Evolutionary conservation across 2,329 filamentous ascomycete genomes (phyloP), one percentile per base, ranked within the genome.

Genomic region (Penicillium brasilianum): DNA sequence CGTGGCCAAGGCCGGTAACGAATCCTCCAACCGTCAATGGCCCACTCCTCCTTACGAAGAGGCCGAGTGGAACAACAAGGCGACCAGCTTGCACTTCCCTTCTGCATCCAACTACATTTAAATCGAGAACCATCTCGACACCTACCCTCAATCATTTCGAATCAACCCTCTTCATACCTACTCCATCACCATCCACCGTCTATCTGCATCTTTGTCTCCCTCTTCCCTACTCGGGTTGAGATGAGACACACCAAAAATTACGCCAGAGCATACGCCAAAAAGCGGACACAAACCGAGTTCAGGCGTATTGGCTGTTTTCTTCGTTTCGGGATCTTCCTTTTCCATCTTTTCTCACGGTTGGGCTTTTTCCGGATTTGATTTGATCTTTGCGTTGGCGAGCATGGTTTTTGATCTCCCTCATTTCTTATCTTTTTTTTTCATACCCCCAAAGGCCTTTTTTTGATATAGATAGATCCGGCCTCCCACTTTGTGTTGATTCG

Each of bases 11-110:
- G 80, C 78, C 13, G 79, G 83, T 62, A 76, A 84, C 66, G 78
- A 83, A 57, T 73, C 80, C 58, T 79, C 81, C 22, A 78, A 83
- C 57, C 84, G 88, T 41, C 95, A 97, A 79, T 97, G 93, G 90
- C 94, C 93, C 3, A 98, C 95, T 16, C 95, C 95, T 22, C 94
- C 95, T 3, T 97, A 97, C 69, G 93, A 97, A 72, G 93, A 96
- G 70, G 88, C 89, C 65, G 93, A 97, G 75, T 98, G 93, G 94
- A 92, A 90, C 18, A 88, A 90, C 9, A 89, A 91, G 44, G 90
- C 92, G 32, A 87, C 92, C 11, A 90, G 91, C 6, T 93, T 90
- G 78, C 93, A 93, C 67, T 90, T 91, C 82, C 89, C 90, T 56
- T 87, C 88, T 34, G 86, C 90, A 65, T 69, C 76, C 58, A 75